Evolutionary conservation across 2,329 filamentous ascomycete species (phyloP), one percentile per base, ranked within the genome.

Genomic region (Nemania sp.): DNA sequence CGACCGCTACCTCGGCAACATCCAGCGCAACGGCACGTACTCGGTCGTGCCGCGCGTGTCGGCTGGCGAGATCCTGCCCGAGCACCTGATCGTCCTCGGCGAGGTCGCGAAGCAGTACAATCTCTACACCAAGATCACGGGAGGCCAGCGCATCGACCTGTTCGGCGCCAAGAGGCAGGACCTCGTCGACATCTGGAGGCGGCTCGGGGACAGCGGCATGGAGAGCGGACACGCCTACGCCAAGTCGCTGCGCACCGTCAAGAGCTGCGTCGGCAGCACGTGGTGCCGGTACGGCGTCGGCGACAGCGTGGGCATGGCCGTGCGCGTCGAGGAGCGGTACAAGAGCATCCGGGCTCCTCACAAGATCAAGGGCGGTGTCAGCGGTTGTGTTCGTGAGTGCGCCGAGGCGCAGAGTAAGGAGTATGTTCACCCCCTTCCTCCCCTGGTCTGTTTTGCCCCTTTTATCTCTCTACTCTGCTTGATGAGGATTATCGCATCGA

Each of bases 361-460:
- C 75, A 97, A 97, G 80, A 85, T 96, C 74, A 97, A 97, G 76
- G 92, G 90, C 1, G 92, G 91, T 57, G 92, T 97, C 0, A 93
- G 89, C 56, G 92, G 92, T 12, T 97, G 92, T 66, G 91, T 97
- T n/a, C 83, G 92, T 56, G 92, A 97, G 76, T 97, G 92, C 67
- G 92, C 92, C 0, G 92, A 97, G 75, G 92, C 92, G 1, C 92
- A 96, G 72, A 94, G 89, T 76, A 97, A 97, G 76, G 92, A 97
- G 87, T 90, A 76, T 69, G 85, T 76, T 5, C 13, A n/a, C 6
- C 50, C 11, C 37, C 25, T 35, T 15, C 17, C 57, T 32, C 13
- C 1, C 17, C 54, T 21, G n/a, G n/a, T n/a, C n/a, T 37, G 17
- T 2, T 25, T 10, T 45, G n/a, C 37, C 37, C 17, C 15, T 39